These are phyloP conservation scores for Aspergillus melleus DNA, from an alignment of 2,329 filamentous ascomycete genomes.

Conservation along the genomic window DNA sequence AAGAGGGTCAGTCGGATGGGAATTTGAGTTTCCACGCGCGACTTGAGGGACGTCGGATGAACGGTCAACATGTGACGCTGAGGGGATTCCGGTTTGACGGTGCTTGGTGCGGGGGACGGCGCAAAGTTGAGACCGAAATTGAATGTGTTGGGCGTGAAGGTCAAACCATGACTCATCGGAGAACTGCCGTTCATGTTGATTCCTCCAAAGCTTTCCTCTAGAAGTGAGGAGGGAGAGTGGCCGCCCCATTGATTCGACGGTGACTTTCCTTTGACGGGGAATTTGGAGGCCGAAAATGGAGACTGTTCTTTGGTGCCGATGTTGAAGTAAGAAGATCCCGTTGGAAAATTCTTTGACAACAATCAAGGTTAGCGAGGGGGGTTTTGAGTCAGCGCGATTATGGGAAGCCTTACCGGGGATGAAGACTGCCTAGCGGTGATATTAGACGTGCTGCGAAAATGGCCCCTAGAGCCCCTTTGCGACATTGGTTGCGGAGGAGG, in stretches of 20 bases:
- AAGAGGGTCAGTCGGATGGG: slow-evolving; percentile 79
- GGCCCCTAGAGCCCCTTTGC: slow-evolving; percentile 26
- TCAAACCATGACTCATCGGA: slow-evolving; percentile 41
- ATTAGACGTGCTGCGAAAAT: slow-evolving; percentile 29
- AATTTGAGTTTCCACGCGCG: slow-evolving; percentile 94
- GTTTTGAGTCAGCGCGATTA: neutral
- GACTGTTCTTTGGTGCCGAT: slow-evolving; percentile 38
- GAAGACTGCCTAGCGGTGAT: slow-evolving; percentile 23
- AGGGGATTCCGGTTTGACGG: slow-evolving; percentile 30
- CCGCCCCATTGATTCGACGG: slow-evolving; percentile 40
- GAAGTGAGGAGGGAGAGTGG: slow-evolving; percentile 44
- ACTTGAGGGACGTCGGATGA: slow-evolving; percentile 72
- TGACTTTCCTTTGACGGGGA: slow-evolving; percentile 32
- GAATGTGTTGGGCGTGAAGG: slow-evolving; percentile 34
- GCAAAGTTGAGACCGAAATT: slow-evolving; percentile 41
- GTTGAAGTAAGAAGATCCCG: slow-evolving; percentile 34
- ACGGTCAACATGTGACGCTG: slow-evolving; percentile 55
- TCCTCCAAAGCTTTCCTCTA: slow-evolving; percentile 48
- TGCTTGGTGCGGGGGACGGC: slow-evolving; percentile 28
- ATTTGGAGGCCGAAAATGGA: slow-evolving; percentile 34
- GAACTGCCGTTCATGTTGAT: slow-evolving; percentile 48
- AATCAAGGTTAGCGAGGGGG: slow-evolving; percentile 11
- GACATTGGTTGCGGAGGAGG: slow-evolving; percentile 23
- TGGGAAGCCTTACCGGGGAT: slow-evolving; percentile 30
- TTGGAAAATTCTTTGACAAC: slow-evolving; percentile 21